Conservation (phyloP, 106 monocot genomes). For the Ottelia alismoides region DNA sequence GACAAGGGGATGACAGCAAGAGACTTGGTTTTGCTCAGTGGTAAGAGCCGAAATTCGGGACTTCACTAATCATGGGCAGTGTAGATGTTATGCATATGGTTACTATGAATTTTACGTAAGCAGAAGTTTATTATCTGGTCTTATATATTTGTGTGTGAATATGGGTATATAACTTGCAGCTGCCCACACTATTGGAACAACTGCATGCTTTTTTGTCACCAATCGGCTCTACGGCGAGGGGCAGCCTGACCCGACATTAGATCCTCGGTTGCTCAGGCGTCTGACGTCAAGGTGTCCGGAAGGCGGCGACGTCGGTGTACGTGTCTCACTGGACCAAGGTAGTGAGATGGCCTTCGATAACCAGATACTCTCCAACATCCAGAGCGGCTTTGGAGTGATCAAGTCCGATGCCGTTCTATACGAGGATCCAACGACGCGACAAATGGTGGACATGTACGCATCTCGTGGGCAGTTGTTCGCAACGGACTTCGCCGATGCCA, state of each 20-base stretch:
- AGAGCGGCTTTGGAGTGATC: slow-evolving; percentile 33
- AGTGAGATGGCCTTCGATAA: slow-evolving; percentile 41
- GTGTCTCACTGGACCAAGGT: slow-evolving; percentile 40
- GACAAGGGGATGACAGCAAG: slow-evolving; percentile 39
- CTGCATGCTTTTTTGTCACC: slow-evolving; percentile 64
- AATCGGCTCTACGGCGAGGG: slow-evolving; percentile 24
- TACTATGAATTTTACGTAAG: too few relatives aligned
- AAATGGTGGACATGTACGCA: slow-evolving; percentile 40
- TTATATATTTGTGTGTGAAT: background rate
- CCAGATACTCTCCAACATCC: slow-evolving; percentile 41
- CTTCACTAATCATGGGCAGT: too few relatives aligned
- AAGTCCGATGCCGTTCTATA: slow-evolving; percentile 53
- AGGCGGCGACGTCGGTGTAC: slow-evolving; percentile 22
- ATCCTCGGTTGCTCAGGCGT: slow-evolving; percentile 24
- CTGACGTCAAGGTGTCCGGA: slow-evolving; percentile 38
- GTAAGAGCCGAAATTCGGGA: slow-evolving; percentile 6
- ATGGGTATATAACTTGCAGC: slow-evolving; percentile 11
- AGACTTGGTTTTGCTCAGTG: slow-evolving; percentile 59
- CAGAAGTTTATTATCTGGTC: background rate
- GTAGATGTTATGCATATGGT: too few relatives aligned
- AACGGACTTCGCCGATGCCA: slow-evolving; percentile 35
- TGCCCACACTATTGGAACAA: slow-evolving; percentile 66
- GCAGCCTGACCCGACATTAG: slow-evolving; percentile 39
- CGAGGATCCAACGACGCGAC: slow-evolving; percentile 11
- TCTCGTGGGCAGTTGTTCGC: slow-evolving; percentile 14